Evolutionary conservation across 768 basidiomycete genomes (phyloP), one percentile per base, ranked within the genome.

Genomic region (Kwoniella heveanensis): DNA sequence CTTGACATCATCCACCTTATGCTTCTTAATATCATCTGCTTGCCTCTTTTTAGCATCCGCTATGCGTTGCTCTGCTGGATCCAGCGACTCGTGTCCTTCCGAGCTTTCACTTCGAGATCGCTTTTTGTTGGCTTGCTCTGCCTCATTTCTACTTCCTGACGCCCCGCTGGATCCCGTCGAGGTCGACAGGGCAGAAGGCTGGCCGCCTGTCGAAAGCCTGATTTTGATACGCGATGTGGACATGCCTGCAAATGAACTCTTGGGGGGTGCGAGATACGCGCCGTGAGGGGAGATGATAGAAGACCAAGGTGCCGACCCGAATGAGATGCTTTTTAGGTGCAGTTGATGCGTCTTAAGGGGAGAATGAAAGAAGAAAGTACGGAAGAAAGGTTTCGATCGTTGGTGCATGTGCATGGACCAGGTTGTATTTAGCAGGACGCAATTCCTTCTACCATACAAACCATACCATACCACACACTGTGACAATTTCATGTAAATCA

Each of bases 21-120:
- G 73, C n/a, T 59, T 57, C 47, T 48, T 62, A 25, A 75, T 46
- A 60, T 75, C 70, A 22, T 64, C 67, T 29, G 71, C 67, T 47
- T 74, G 64, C 54, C 73, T 53, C 44, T 52, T 21, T 49, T 70
- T 71, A 0, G 73, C 65, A 36, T 69, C 66, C 12, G 57, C 54
- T 30, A 65, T 65, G 8, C 57, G 57, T 21, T 52, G 54, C 29
- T 36, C 54, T 26, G 47, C 54, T 50, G 48, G 44, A 29, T 62
- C 51, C 25, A 52, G 24, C 19, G 50, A 27, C 44, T 22, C 22
- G 0, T 26, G 21, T 32, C 39, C 21, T 57, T 46, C 47, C n/a
- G 29, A 4, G 19, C 24, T 6, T 32, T 13, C 15, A 24, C 8
- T 10, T 15, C 19, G 29, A 19, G 47, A 49, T 19, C 46, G 48